phyloP scores from a whole-genome alignment of 306 rosid species.

The Cajanus cajan region DNA sequence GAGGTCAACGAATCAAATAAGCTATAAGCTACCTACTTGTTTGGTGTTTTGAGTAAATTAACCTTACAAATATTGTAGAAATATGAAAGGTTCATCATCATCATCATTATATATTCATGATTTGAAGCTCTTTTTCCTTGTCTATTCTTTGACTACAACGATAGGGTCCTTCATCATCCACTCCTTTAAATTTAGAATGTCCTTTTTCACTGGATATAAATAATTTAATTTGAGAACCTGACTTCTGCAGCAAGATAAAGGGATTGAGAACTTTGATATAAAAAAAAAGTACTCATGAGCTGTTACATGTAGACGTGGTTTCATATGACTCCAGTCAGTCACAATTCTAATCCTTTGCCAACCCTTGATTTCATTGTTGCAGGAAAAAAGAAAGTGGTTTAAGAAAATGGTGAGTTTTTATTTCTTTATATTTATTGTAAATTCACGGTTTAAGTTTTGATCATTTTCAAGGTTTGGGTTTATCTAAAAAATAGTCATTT shows the following conservation, averaged over 20 bases:
- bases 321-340: not conserved
- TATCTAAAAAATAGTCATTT: not conserved
- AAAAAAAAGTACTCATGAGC: not conserved
- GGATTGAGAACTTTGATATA: not conserved
- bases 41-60: not conserved
- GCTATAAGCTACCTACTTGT: not conserved
- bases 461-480: not conserved
- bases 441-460: not conserved
- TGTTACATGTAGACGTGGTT: not conserved
- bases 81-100: conserved; percentile 4
- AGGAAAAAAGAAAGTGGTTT: conserved; percentile 68
- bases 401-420: conserved; percentile 51
- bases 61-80: not conserved
- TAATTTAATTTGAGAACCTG: not conserved
- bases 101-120: not conserved
- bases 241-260: not conserved
- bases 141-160: not conserved
- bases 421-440: conserved; percentile 9
- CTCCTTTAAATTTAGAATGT: not conserved
- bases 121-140: not conserved
- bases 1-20: not conserved
- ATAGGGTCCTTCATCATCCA: not conserved
- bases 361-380: conserved; percentile 31
- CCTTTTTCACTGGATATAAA: conserved; percentile 6
- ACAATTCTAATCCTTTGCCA: conserved; percentile 11